phyloP scores from a whole-genome alignment of 805 yeast genomes.

The Monosporozyma servazzii region DNA sequence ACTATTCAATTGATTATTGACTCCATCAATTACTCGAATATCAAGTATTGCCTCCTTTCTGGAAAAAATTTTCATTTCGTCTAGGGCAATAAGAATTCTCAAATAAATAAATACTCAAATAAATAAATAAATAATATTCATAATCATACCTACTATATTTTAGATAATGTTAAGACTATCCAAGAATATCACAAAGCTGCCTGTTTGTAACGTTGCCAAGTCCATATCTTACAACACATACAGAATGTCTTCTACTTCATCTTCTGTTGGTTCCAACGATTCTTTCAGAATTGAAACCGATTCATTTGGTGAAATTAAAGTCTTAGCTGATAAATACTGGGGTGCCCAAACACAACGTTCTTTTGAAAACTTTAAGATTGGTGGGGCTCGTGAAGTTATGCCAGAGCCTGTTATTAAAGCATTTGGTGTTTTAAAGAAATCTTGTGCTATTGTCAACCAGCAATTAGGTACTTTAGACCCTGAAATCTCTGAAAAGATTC shows the following conservation, averaged over 20 bases:
- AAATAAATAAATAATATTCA: not conserved
- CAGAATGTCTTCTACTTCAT: not conserved
- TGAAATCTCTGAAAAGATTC: conserved; percentile 72
- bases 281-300: conserved; percentile 68
- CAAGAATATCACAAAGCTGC: not conserved
- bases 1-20: not conserved
- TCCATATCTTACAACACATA: not conserved
- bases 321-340: conserved; percentile 80
- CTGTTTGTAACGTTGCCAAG: not conserved
- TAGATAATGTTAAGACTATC: not conserved
- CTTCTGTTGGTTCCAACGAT: not conserved
- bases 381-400: conserved; percentile 82
- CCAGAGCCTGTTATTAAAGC: conserved; percentile 88
- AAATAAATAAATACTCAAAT: not conserved
- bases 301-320: conserved; percentile 95
- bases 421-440: conserved; percentile 87
- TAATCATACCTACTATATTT: not conserved
- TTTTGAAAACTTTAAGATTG: conserved; percentile 86
- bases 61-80: not conserved
- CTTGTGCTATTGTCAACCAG: conserved; percentile 87
- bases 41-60: not conserved
- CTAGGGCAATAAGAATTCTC: not conserved
- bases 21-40: not conserved
- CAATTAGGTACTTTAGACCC: conserved; percentile 77
- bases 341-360: conserved; percentile 98